A percentile compares a stretch with the other conserved stretches of the same genome.
Conservation (phyloP, 1,139 yeast species). For the Blastobotrys raffinosifermentans region DNA sequence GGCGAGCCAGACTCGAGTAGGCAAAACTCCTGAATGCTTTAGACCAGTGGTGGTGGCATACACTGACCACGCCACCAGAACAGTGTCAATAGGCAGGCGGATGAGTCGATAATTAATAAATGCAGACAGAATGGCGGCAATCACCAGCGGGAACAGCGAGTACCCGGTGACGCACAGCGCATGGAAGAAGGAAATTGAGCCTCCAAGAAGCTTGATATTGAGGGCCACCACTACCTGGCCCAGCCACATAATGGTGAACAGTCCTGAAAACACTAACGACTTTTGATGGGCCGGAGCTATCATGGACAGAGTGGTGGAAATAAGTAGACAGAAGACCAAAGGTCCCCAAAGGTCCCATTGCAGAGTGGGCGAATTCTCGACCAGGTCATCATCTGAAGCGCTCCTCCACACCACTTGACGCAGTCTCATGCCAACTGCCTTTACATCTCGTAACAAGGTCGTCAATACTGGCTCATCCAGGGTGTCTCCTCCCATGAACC, state of each 20-base stretch:
- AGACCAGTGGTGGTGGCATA: conserved; percentile 63
- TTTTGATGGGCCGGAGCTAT: conserved; percentile 37
- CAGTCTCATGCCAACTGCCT: conserved; percentile 58
- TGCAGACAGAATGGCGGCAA: conserved; percentile 58
- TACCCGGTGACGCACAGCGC: conserved; percentile 80
- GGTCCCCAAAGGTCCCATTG: conserved; percentile 96
- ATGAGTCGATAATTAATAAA: conserved; percentile 50
- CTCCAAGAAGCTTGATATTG: conserved; percentile 72
- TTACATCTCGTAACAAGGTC: conserved; percentile 63
- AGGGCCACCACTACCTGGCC: conserved; percentile 49
- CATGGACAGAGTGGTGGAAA: conserved; percentile 47
- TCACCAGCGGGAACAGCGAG: conserved; percentile 68
- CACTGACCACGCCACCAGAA: conserved; percentile 66
- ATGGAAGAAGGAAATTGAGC: conserved; percentile 65
- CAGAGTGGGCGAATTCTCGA: conserved; percentile 17
- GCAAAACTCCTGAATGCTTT: conserved; percentile 62
- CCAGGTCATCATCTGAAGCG: conserved; percentile 15
- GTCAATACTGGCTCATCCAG: conserved; percentile 73
- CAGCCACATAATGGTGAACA: conserved; percentile 54
- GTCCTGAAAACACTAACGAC: conserved; percentile 55
- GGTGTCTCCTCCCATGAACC: conserved; percentile 79
- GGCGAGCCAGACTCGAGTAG: conserved; percentile 66
- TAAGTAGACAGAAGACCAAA: conserved; percentile 59
- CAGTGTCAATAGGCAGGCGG: conserved; percentile 47
- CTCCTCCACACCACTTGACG: conserved; percentile 60